phyloP scores from a whole-genome alignment of 2,329 filamentous ascomycete genomes.

The Curvularia sp. region DNA sequence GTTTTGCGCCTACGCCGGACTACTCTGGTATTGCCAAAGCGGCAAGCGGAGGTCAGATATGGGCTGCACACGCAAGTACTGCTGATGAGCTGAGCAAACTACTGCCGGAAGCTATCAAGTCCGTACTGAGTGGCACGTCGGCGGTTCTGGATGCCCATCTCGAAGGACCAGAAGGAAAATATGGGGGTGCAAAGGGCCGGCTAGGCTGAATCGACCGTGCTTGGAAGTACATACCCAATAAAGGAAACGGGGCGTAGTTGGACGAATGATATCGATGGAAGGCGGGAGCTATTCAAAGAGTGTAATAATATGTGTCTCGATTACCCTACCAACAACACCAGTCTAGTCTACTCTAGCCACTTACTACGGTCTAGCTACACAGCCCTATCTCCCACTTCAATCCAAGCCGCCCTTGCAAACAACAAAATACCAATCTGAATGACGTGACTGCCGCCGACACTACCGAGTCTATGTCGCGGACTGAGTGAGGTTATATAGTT shows the following conservation, averaged over 20 bases:
- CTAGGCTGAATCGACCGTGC: not conserved
- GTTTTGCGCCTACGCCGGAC: slow-evolving; percentile 69
- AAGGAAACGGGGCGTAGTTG: not conserved
- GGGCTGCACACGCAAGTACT: slow-evolving; percentile 65
- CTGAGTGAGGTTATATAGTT: not conserved
- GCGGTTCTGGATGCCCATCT: slow-evolving; percentile 69
- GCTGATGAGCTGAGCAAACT: slow-evolving; percentile 62
- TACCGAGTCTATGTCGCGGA: not conserved
- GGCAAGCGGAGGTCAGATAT: slow-evolving; percentile 66
- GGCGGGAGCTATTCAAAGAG: not conserved
- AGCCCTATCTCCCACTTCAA: not conserved
- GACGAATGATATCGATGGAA: not conserved
- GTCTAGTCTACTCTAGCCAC: not conserved
- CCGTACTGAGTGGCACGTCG: slow-evolving; percentile 62
- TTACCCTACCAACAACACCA: not conserved
- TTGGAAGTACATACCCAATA: not conserved
- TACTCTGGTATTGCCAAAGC: slow-evolving; percentile 73
- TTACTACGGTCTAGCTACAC: not conserved
- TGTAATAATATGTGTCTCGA: not conserved
- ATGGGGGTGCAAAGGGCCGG: slow-evolving; percentile 45
- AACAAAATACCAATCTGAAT: not conserved
- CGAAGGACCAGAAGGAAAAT: slow-evolving; percentile 64
- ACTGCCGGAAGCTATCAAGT: slow-evolving; percentile 65
- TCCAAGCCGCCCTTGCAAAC: not conserved
- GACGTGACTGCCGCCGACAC: not conserved